phyloP scores from a whole-genome alignment of 2,329 filamentous ascomycete genomes.

The Dactylonectria macrodidyma region DNA sequence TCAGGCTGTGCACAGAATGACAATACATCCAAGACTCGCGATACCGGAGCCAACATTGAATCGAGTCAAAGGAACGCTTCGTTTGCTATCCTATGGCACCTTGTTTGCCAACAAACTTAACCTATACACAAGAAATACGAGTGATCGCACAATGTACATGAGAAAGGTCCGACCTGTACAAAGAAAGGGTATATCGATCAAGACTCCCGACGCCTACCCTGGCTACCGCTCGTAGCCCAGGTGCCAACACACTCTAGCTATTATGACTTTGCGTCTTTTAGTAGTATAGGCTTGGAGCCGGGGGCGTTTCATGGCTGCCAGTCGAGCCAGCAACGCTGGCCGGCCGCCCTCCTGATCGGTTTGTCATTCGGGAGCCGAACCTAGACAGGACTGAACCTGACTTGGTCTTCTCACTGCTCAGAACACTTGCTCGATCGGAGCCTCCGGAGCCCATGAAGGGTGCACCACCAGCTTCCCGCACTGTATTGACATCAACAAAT shows the following conservation, averaged over 20 bases:
- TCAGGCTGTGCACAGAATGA: background rate
- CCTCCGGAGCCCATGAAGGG: constrained; percentile 5
- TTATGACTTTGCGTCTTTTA: constrained; percentile 24
- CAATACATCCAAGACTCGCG: background rate
- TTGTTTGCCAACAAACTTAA: constrained; percentile 12
- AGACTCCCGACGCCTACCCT: constrained; percentile 32
- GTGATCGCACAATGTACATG: constrained; percentile 20
- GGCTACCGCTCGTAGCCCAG: constrained; percentile 21
- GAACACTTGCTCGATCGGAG: constrained; percentile 49
- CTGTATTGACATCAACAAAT: constrained; percentile 62
- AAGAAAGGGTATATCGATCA: constrained; percentile 35
- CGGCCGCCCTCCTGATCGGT: constrained; percentile 47
- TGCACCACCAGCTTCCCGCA: constrained; percentile 55
- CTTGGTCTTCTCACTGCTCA: constrained; percentile 55
- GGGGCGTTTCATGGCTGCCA: constrained; percentile 49
- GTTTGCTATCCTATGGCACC: constrained; percentile 5
- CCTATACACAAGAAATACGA: constrained; percentile 21
- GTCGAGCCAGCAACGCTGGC: constrained; percentile 53
- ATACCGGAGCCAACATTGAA: background rate
- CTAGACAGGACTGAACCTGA: constrained; percentile 53
- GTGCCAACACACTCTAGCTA: constrained; percentile 8
- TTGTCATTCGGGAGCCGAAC: constrained; percentile 52
- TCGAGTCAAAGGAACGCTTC: background rate
- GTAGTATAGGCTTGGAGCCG: constrained; percentile 36
- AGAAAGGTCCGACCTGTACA: constrained; percentile 15